These are phyloP conservation scores for Debaryomyces castellii DNA, from an alignment of 805 yeast species.

Conservation along the genomic window DNA sequence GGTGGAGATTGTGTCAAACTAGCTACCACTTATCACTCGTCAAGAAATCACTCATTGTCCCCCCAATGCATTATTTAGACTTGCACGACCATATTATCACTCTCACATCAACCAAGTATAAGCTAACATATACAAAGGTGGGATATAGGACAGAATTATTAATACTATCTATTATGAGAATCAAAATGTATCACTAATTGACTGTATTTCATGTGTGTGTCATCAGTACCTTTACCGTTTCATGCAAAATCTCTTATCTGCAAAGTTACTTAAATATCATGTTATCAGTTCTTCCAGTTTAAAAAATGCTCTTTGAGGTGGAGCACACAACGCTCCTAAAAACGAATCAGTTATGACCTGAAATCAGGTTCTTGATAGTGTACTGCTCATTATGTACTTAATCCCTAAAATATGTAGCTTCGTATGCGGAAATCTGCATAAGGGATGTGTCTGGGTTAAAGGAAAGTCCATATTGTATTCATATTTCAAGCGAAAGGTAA, in stretches of 20 bases:
- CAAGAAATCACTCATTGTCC: neutral
- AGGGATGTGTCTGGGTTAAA: neutral
- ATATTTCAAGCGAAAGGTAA: neutral
- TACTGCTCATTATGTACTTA: neutral
- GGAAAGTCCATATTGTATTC: neutral
- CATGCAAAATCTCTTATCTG: no score
- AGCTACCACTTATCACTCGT: neutral
- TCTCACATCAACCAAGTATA: no score
- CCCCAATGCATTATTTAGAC: neutral
- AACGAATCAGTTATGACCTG: neutral
- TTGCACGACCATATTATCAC: neutral
- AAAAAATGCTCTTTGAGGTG: no score
- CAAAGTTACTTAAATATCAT: no score
- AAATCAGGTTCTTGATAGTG: neutral
- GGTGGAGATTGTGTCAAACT: neutral
- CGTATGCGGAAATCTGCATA: neutral
- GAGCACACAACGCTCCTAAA: no score
- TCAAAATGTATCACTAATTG: no score
- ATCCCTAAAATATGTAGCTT: neutral
- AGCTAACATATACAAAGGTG: neutral
- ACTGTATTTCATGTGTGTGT: no score
- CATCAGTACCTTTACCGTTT: no score
- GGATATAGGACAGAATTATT: no score
- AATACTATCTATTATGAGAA: no score
- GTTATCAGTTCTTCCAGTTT: no score